Evolutionary conservation across 495 filamentous ascomycete genomes (phyloP).

Genomic region (Mycothermus thermophilus): DNA sequence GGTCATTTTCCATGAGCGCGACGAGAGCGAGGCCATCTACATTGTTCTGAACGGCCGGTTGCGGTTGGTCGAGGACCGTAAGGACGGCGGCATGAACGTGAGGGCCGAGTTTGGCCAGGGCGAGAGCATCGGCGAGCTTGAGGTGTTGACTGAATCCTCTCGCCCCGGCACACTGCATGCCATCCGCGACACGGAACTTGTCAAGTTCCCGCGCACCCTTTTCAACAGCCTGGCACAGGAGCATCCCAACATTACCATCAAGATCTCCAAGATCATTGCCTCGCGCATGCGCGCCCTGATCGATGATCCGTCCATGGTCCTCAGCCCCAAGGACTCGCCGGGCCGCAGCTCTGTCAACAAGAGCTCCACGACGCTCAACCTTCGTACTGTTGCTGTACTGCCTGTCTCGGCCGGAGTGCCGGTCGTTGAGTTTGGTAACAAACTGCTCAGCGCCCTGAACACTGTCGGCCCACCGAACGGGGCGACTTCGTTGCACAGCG

Average conservation of each 20-base stretch:
- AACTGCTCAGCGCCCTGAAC: slow-evolving; percentile 71
- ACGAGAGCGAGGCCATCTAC: slow-evolving; percentile 97
- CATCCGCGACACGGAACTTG: slow-evolving; percentile 90
- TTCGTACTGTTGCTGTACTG: slow-evolving; percentile 82
- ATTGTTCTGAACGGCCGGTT: slow-evolving; percentile 90
- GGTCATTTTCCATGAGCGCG: slow-evolving; percentile 82
- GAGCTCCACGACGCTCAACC: slow-evolving; percentile 74
- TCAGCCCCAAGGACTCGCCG: slow-evolving; percentile 27
- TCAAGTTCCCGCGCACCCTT: slow-evolving; percentile 86
- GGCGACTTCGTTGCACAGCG: slow-evolving; percentile 84
- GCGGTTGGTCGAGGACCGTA: slow-evolving; percentile 60
- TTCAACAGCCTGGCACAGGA: slow-evolving; percentile 97
- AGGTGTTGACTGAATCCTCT: slow-evolving; percentile 88
- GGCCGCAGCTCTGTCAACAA: slow-evolving; percentile 49
- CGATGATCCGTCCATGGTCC: slow-evolving; percentile 49
- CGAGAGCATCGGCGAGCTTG: slow-evolving; percentile 92
- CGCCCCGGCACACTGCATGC: slow-evolving; percentile 84
- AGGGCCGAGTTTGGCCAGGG: slow-evolving; percentile 91
- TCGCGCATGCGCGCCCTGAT: slow-evolving; percentile 83
- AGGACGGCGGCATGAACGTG: slow-evolving; percentile 72
- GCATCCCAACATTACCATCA: slow-evolving; percentile 95
- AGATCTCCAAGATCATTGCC: slow-evolving; percentile 96
- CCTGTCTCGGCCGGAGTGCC: slow-evolving; percentile 86
- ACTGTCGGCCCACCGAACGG: slow-evolving; percentile 83
- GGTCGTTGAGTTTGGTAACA: slow-evolving; percentile 84